phyloP scores from a whole-genome alignment of 495 filamentous ascomycete genomes.

The Chaetomidium leptoderma region DNA sequence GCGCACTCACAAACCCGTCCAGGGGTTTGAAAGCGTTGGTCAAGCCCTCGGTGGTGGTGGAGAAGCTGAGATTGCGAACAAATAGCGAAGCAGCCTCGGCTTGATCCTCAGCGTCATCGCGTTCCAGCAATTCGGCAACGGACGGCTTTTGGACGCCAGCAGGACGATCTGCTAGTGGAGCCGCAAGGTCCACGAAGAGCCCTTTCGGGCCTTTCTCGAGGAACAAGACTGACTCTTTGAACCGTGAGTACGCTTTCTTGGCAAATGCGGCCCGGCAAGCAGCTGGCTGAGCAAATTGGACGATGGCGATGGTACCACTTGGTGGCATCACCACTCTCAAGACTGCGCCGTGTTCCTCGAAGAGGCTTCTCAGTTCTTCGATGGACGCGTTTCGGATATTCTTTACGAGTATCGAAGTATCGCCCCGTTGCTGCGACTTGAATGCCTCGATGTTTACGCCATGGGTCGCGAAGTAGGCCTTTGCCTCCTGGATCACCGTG shows the following conservation, averaged over 20 bases:
- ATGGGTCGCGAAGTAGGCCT: slow-evolving; percentile 77
- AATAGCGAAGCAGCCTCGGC: slow-evolving; percentile 75
- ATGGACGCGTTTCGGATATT: slow-evolving; percentile 80
- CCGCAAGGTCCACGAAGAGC: slow-evolving; percentile 56
- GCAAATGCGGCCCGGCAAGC: slow-evolving; percentile 78
- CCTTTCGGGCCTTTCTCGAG: slow-evolving; percentile 89
- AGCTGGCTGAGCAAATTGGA: slow-evolving; percentile 73
- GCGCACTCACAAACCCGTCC: slow-evolving; percentile 78
- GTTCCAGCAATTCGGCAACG: slow-evolving; percentile 52
- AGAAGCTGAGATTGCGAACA: slow-evolving; percentile 87
- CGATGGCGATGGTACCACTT: slow-evolving; percentile 85
- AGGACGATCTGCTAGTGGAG: slow-evolving; percentile 27
- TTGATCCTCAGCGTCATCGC: slow-evolving; percentile 50
- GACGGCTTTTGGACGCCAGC: slow-evolving; percentile 40
- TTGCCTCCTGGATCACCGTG: slow-evolving; percentile 92
- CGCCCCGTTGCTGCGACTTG: slow-evolving; percentile 73
- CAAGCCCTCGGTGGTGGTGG: slow-evolving; percentile 72
- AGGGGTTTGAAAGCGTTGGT: slow-evolving; percentile 70
- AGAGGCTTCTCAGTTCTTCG: slow-evolving; percentile 61
- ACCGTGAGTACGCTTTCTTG: slow-evolving; percentile 76
- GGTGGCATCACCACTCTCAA: slow-evolving; percentile 84
- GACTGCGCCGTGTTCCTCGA: slow-evolving; percentile 69
- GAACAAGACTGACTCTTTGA: slow-evolving; percentile 88
- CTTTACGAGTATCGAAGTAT: slow-evolving; percentile 87
- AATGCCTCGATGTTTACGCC: slow-evolving; percentile 91